A percentile compares a stretch with the other conserved stretches of the same genome.
Conservation (phyloP, 2,329 filamentous ascomycete genomes). For the Aureobasidium zeae region DNA sequence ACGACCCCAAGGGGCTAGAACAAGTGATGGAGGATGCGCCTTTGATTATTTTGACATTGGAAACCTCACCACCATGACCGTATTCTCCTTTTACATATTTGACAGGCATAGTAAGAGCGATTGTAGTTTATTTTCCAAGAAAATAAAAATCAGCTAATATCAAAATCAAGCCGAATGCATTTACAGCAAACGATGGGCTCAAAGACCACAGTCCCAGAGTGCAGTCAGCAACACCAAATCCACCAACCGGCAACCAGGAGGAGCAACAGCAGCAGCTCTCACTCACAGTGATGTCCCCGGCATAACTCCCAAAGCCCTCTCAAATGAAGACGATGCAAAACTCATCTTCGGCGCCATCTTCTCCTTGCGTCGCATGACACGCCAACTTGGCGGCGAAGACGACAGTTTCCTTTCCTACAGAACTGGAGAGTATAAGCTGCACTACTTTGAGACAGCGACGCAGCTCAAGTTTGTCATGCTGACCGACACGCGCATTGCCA, state of each 20-base stretch:
- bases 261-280: slow-evolving; percentile 37
- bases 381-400: slow-evolving; percentile 86
- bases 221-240: too few relatives aligned
- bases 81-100: slow-evolving; percentile 98
- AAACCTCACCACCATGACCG: slow-evolving; percentile 69
- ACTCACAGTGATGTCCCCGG: slow-evolving; percentile 34
- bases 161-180: slow-evolving; percentile 81
- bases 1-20: slow-evolving; percentile 11
- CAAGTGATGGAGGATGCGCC: too few relatives aligned
- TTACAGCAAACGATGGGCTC: slow-evolving; percentile 81
- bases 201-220: slow-evolving; percentile 37
- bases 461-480: slow-evolving; percentile 95
- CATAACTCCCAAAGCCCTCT: slow-evolving; percentile 35
- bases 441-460: slow-evolving; percentile 97
- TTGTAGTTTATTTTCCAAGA: too few relatives aligned
- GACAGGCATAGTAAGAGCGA: slow-evolving; percentile 91
- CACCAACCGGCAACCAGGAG: slow-evolving; percentile 41
- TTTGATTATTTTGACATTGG: too few relatives aligned
- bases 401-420: slow-evolving; percentile 91
- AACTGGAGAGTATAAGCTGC: slow-evolving; percentile 91
- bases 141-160: not conserved
- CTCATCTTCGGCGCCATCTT: slow-evolving; percentile 96
- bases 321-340: slow-evolving; percentile 77
- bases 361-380: slow-evolving; percentile 90
- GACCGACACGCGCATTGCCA: slow-evolving; percentile 79